These are phyloP conservation scores for Ophiostoma quercus DNA, from an alignment of 2,329 filamentous ascomycete genomes.

Conservation along the genomic window DNA sequence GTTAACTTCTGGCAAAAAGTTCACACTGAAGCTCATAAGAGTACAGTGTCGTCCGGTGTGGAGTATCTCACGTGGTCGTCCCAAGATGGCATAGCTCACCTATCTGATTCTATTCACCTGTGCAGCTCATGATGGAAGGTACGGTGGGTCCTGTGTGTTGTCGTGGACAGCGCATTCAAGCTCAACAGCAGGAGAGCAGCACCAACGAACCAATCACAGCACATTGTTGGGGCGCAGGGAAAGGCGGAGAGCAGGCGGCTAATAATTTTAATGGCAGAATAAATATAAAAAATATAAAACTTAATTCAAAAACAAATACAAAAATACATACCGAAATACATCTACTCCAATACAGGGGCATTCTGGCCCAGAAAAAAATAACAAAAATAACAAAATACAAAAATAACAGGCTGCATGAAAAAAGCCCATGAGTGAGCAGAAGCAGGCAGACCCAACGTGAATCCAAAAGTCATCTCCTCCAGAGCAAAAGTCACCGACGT, in stretches of 20 bases:
- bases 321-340: constrained; percentile 18
- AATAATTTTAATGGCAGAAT: constrained; percentile 14
- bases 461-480: not conserved
- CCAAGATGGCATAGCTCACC: constrained; percentile 17
- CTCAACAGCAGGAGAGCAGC: constrained; percentile 16
- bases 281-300: constrained; percentile 24
- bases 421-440: constrained; percentile 13
- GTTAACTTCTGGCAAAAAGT: not conserved
- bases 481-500: not conserved
- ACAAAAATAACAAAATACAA: constrained; percentile 1
- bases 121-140: constrained; percentile 13
- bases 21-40: not conserved
- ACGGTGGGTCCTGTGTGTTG: constrained; percentile 21
- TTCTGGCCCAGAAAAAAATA: constrained; percentile 11
- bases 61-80: constrained; percentile 5
- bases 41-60: constrained; percentile 9
- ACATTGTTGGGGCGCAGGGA: constrained; percentile 8
- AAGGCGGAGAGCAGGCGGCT: constrained; percentile 16
- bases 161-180: constrained; percentile 23
- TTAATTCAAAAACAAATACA: constrained; percentile 21
- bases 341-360: not conserved
- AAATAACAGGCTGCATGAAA: constrained; percentile 22
- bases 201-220: constrained; percentile 15
- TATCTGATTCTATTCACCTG: constrained; percentile 16
- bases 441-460: constrained; percentile 8